Base-by-base conservation (phyloP, 371 early-diverging fungal species). In the Dentiscutata heterogama region DNA sequence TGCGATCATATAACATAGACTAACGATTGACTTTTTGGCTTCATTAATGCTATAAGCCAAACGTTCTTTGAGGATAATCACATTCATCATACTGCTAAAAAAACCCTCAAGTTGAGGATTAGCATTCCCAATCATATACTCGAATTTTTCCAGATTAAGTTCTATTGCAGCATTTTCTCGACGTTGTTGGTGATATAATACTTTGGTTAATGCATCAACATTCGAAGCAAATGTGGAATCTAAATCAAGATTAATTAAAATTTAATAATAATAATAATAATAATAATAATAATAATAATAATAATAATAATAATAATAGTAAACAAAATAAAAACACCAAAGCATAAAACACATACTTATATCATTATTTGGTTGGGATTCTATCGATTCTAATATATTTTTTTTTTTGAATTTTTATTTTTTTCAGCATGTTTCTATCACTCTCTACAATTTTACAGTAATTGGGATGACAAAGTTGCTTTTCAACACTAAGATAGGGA, bases 21-120 rank as follows among this genome's bases (percentile, higher is more conserved):
- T 27, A 20, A 73, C 54, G 14, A 73, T 53, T 73, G 54, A 20
- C 18, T 50, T 73, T 27, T 73, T 73, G 20, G 53, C 54, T 73
- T 73, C 11, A 53, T 73, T 50, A 29, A 22, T 50, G 50, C 50
- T 73, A 25, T 73, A 53, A 53, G 73, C 25, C 20, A 56, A 73
- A 10, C 31, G 22, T 50, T 50, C 14, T 54, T 73, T 73, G 20
- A 29, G 27, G 27, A 73, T 56, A 50, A 42, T 35, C 31, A n/a
- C 3, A 51, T 51, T 42, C 14, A n/a, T 42, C 25, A 71, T 71
- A 42, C 16, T 11, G 2, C 31, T 71, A 71, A 71, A 71, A 71
- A 71, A 71, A 64, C 6, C 65, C 29, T 29, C 3, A 20, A 60
- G 60, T 60, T 64, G 10, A 64, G 29, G 5, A 27, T 64, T 14